Evolutionary conservation across 2,329 filamentous ascomycete species (phyloP), one percentile per base, ranked within the genome.

Genomic region (Epichloe baconii): DNA sequence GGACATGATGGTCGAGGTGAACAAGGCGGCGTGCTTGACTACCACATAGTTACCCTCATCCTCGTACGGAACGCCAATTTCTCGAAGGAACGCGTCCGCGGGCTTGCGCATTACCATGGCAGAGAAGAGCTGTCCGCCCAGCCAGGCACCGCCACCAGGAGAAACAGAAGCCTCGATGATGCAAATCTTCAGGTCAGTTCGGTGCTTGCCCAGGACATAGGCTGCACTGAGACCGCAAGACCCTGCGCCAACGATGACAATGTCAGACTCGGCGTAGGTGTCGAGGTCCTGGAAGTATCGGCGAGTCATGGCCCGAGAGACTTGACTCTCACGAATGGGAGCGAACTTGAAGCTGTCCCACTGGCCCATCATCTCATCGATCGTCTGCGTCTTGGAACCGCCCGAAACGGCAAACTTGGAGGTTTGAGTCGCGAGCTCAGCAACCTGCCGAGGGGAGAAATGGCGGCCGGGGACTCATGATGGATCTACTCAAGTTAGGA

Each of bases 71-170:
- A 95, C 83, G 53, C 86, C 88, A 15, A 95, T 69, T 62, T 94
- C 88, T 42, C 77, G 74, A 53, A 95, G 74, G 74, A 95, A 95
- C 51, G 78, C 79, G 64, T 95, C 86, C 49, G 89, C 89, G 12
- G 90, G 88, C 75, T 93, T 94, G 62, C 89, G 85, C 83, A 96
- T 89, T 47, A 95, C 79, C 89, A 95, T 95, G 64, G 89, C 89
- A 54, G 82, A 87, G 80, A 96, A 95, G 52, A 95, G 85, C 74
- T 95, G 90, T 17, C 89, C 89, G 52, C 90, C 90, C 44, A 95
- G 81, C 89, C 89, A 95, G 55, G 88, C 89, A 61, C 89, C 89
- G 57, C 89, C 89, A 54, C 87, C 87, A 49, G 89, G 90, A 48
- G 87, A 84, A 44, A 95, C 89, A 46, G 84, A 85, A 42, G 89